Evolutionary conservation across 2,329 filamentous ascomycete genomes (phyloP).

Genomic region (Fusarium staphyleae): DNA sequence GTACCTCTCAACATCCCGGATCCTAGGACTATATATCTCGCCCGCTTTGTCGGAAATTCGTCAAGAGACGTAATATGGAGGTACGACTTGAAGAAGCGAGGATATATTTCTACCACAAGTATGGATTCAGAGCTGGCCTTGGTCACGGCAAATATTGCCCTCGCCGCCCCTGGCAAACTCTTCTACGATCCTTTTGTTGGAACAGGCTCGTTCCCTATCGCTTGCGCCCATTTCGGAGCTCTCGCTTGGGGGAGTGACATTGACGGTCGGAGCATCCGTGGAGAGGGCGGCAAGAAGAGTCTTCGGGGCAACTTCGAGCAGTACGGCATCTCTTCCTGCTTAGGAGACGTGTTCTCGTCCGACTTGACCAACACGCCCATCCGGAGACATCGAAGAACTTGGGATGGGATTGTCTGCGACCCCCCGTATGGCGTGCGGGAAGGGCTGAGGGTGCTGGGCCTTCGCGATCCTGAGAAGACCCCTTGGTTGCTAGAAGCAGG

Average conservation of each 20-base stretch:
- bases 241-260: slow-evolving; percentile 88
- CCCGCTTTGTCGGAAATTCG: slow-evolving; percentile 72
- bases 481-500: slow-evolving; percentile 72
- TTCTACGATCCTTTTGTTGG: slow-evolving; percentile 97
- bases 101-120: slow-evolving; percentile 93
- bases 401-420: slow-evolving; percentile 94
- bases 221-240: slow-evolving; percentile 89
- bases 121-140: slow-evolving; percentile 97
- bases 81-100: slow-evolving; percentile 90
- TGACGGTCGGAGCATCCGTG: slow-evolving; percentile 86
- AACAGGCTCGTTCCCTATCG: slow-evolving; percentile 90
- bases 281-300: slow-evolving; percentile 63
- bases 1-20: slow-evolving; percentile 56
- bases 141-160: slow-evolving; percentile 88
- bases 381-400: slow-evolving; percentile 59
- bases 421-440: slow-evolving; percentile 96
- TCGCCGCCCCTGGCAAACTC: slow-evolving; percentile 81
- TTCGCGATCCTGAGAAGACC: slow-evolving; percentile 69
- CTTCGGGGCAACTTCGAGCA: slow-evolving; percentile 79
- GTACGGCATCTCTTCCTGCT: slow-evolving; percentile 71
- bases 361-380: slow-evolving; percentile 91
- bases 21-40: slow-evolving; percentile 71
- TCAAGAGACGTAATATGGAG: slow-evolving; percentile 71
- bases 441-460: slow-evolving; percentile 85
- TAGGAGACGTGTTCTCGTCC: slow-evolving; percentile 82